These are phyloP conservation scores for Exophiala calicioides DNA, from an alignment of 2,329 filamentous ascomycete genomes.

Conservation along the genomic window DNA sequence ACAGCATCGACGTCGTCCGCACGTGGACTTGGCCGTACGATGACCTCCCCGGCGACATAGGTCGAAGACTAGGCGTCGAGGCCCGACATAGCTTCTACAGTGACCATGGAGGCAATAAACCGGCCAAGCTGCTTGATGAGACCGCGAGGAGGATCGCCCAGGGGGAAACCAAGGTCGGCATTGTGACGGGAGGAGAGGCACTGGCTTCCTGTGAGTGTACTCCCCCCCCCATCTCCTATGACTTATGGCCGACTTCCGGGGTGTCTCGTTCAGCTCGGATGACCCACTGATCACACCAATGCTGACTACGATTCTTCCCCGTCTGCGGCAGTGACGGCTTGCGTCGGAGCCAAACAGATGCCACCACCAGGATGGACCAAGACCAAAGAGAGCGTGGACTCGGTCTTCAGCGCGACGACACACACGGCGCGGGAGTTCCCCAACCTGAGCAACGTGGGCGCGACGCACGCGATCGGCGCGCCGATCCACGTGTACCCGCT, in stretches of 20 bases:
- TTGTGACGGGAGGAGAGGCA: constrained; percentile 66
- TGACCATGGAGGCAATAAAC: constrained; percentile 65
- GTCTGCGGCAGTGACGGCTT: constrained; percentile 51
- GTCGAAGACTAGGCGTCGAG: constrained; percentile 50
- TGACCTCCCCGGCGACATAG: constrained; percentile 58
- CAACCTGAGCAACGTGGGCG: too few species aligned
- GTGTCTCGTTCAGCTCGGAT: too few species aligned
- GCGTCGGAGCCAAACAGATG: constrained; percentile 52
- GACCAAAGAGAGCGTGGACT: constrained; percentile 48
- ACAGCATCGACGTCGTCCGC: constrained; percentile 61
- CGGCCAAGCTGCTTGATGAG: constrained; percentile 63
- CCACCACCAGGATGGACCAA: constrained; percentile 63
- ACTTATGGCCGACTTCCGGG: background rate
- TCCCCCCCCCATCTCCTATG: background rate
- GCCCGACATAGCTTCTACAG: constrained; percentile 54
- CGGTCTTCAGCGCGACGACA: constrained; percentile 55
- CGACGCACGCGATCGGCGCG: constrained; percentile 59
- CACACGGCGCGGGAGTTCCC: too few species aligned
- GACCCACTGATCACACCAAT: too few species aligned
- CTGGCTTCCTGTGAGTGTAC: constrained; percentile 53
- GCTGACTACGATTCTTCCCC: background rate
- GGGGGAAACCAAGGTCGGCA: constrained; percentile 57
- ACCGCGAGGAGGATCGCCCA: constrained; percentile 59
- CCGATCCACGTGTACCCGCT: constrained; percentile 69
- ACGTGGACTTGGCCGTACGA: constrained; percentile 69